Percentiles rank a stretch among this genome's conserved stretches.
Evolutionary conservation across 768 basidiomycete genomes (phyloP).

Genomic region (Antrodiella citrinella): DNA sequence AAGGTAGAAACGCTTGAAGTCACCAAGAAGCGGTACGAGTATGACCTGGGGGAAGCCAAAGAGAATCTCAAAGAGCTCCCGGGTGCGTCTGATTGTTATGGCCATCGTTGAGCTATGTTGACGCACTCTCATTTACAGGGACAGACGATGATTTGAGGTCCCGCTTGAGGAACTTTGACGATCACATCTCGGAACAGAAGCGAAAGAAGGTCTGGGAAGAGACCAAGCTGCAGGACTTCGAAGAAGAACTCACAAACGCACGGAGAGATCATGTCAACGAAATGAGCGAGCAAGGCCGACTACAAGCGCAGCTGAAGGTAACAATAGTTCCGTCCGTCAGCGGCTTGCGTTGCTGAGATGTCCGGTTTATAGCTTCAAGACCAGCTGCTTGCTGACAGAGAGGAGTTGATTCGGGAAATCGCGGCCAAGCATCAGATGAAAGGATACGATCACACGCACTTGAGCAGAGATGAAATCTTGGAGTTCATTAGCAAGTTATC

Average conservation of each 20-base stretch:
- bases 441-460: slow-evolving; percentile 62
- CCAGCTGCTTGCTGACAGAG: slow-evolving; percentile 59
- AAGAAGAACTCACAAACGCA: slow-evolving; percentile 46
- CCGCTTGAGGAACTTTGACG: slow-evolving; percentile 51
- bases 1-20: slow-evolving; percentile 57
- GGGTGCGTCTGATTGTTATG: slow-evolving; percentile 4
- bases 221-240: slow-evolving; percentile 48
- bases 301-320: slow-evolving; percentile 71
- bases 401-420: slow-evolving; percentile 64
- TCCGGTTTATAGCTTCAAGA: slow-evolving; percentile 54
- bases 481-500: slow-evolving; percentile 65
- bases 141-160: slow-evolving; percentile 62
- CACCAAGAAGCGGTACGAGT: slow-evolving; percentile 51
- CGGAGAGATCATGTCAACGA: slow-evolving; percentile 49
- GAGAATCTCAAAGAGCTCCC: slow-evolving; percentile 49
- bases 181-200: slow-evolving; percentile 44
- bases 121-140: slow-evolving; percentile 35
- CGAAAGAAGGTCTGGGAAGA: slow-evolving; percentile 40
- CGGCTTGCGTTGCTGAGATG: neutral
- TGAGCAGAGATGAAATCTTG: slow-evolving; percentile 62
- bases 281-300: slow-evolving; percentile 54
- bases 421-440: slow-evolving; percentile 61
- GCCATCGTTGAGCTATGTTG: neutral
- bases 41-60: slow-evolving; percentile 53
- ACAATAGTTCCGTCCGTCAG: neutral